Base-by-base conservation (phyloP, 768 basidiomycete species). In the Gelatoporia subvermispora region DNA sequence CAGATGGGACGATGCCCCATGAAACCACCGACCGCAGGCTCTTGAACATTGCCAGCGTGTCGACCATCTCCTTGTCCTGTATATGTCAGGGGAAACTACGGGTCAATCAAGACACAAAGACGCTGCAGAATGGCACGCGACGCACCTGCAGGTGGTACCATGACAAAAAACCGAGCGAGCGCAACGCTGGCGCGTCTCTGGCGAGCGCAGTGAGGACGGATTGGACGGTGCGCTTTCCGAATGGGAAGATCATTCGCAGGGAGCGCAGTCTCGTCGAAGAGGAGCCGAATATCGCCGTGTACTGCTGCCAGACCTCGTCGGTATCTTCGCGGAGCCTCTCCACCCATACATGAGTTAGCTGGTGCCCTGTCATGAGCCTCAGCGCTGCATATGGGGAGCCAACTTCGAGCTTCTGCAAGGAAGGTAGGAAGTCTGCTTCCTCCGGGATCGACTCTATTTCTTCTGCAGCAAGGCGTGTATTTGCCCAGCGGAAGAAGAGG, bases 311-410 rank as follows among this genome's bases (percentile, higher is more conserved):
- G 28, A 50, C 35, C 17, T 53, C 51, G 35, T 41, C 41, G 5
- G 51, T 50, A 43, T 51, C 20, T 2, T 41, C 46, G 28, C 47
- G 53, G 4, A 45, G 51, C 2, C 55, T 52, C 24, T 46, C 38
- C 17, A 58, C 41, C 56, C 56, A 55, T 10, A 55, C 18, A 38
- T 58, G 56, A 10, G 47, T 55, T n/a, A 58, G 35, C n/a, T 43
- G 43, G 8, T 35, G 41, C 13, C 31, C 31, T 10, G 44, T 35
- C 25, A 58, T 47, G 44, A 55, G 42, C 24, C 43, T 49, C 23
- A 43, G 36, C 10, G 46, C 56, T 28, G 52, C 43, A 23, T 43
- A 45, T 18, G 51, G 43, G 45, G 45, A 49, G 45, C 55, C 51
- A 8, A 50, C 52, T 18, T 47, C 47, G 13, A 58, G 43, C 21